Percentiles rank a stretch among this genome's conserved stretches.
These are phyloP conservation scores for Eimeria necatrix DNA, from an alignment of 169 alveolate species.

Conservation along the genomic window DNA sequence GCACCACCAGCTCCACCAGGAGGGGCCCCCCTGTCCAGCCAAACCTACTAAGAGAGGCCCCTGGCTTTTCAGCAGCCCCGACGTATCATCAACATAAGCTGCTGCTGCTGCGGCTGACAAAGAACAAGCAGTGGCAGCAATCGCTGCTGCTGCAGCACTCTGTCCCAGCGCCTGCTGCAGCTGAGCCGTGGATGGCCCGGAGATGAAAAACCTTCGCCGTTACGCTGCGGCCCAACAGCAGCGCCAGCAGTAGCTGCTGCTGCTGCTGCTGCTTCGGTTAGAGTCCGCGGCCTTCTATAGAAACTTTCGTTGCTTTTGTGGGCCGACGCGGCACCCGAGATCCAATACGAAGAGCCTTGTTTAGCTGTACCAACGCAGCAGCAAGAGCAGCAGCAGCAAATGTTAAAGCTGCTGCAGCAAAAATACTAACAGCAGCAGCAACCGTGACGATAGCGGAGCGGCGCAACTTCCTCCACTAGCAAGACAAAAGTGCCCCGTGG, in stretches of 20 bases:
- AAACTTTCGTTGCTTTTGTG: constrained; percentile 54
- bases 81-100: too few species aligned
- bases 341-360: not conserved
- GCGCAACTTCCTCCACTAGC: too few species aligned
- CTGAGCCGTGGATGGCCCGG: not conserved
- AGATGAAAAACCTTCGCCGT: too few species aligned
- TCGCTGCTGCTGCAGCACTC: too few species aligned
- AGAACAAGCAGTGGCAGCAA: too few species aligned
- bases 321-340: constrained; percentile 44
- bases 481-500: too few species aligned
- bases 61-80: too few species aligned
- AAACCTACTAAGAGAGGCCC: too few species aligned
- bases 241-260: not conserved
- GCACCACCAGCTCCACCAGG: too few species aligned
- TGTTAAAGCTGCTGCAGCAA: not conserved
- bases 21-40: too few species aligned
- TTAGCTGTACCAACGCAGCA: constrained; percentile 12
- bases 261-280: not conserved
- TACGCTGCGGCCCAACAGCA: not conserved
- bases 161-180: not conserved
- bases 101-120: too few species aligned
- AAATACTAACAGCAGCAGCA: not conserved
- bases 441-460: too few species aligned
- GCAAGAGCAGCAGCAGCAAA: not conserved
- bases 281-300: constrained; percentile 67